phyloP scores from a whole-genome alignment of 331 rosid genomes.

The Dryas integrifolia region DNA sequence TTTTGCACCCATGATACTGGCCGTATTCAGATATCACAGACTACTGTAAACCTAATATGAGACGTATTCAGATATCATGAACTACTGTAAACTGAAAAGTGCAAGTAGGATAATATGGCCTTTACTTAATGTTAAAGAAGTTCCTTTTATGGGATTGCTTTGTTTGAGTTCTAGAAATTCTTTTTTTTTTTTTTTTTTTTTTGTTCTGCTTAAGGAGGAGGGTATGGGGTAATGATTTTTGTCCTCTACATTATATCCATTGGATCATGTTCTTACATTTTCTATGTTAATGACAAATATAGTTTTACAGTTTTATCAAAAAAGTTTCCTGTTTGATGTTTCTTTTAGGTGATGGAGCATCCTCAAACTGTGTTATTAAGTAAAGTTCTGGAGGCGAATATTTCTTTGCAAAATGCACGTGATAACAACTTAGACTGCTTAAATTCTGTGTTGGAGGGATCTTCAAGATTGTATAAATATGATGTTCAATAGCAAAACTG shows the following conservation, averaged over 20 bases:
- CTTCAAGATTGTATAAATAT: conserved; percentile 80
- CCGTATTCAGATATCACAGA: background rate
- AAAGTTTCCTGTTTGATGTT: conserved; percentile 16
- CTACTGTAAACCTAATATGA: background rate
- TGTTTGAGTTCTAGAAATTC: background rate
- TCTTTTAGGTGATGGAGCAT: conserved; percentile 77
- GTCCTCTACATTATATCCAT: background rate
- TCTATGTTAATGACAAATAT: background rate
- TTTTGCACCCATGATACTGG: background rate
- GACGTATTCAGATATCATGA: background rate
- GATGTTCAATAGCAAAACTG: conserved; percentile 69
- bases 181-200: background rate
- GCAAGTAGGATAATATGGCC: background rate
- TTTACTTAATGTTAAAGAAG: background rate
- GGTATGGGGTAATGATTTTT: background rate
- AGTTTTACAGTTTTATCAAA: background rate
- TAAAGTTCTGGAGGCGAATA: conserved; percentile 71
- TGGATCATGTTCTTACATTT: background rate
- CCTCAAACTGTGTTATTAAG: conserved; percentile 75
- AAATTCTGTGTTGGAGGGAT: conserved; percentile 61
- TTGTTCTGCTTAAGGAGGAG: background rate
- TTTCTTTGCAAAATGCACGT: conserved; percentile 49
- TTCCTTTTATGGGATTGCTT: background rate
- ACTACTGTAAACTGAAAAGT: background rate
- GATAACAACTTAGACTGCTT: conserved; percentile 42